phyloP scores from a whole-genome alignment of 371 early-diverging fungal species.

The Actinomortierella wolfii region DNA sequence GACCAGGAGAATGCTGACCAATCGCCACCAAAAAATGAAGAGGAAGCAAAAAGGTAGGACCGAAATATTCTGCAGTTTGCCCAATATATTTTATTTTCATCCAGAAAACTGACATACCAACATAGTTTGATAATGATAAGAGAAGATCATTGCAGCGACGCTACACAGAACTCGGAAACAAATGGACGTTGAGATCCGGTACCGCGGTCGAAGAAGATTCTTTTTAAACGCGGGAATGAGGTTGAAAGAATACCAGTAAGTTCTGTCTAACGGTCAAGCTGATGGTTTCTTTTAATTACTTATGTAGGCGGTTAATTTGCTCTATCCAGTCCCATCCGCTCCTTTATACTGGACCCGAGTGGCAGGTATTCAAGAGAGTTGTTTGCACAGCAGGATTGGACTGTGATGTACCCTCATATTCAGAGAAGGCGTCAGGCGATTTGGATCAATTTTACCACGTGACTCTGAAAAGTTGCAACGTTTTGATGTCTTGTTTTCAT shows the following conservation, averaged over 20 bases:
- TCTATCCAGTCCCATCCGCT: neutral
- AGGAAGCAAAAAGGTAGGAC: conserved; percentile 1
- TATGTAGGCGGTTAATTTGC: neutral
- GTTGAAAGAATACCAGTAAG: neutral
- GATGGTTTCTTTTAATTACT: neutral
- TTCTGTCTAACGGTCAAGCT: neutral
- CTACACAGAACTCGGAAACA: neutral
- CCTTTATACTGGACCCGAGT: neutral
- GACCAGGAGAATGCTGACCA: neutral
- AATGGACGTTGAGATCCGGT: conserved; percentile 1
- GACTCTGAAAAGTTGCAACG: too few relatives aligned
- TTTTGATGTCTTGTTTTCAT: too few relatives aligned
- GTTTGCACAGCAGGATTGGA: neutral
- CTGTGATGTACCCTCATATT: neutral
- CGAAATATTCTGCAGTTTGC: neutral
- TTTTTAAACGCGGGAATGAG: neutral
- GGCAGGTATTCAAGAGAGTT: neutral
- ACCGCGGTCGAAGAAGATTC: neutral
- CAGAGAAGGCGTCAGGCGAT: neutral
- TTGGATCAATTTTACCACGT: neutral
- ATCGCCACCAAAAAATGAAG: conserved; percentile 3
- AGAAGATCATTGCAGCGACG: neutral
- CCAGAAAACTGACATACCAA: neutral
- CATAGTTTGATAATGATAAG: conserved; percentile 1
- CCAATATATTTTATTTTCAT: neutral